phyloP scores from a whole-genome alignment of 2,329 filamentous ascomycete genomes.

The Fusarium sp. region DNA sequence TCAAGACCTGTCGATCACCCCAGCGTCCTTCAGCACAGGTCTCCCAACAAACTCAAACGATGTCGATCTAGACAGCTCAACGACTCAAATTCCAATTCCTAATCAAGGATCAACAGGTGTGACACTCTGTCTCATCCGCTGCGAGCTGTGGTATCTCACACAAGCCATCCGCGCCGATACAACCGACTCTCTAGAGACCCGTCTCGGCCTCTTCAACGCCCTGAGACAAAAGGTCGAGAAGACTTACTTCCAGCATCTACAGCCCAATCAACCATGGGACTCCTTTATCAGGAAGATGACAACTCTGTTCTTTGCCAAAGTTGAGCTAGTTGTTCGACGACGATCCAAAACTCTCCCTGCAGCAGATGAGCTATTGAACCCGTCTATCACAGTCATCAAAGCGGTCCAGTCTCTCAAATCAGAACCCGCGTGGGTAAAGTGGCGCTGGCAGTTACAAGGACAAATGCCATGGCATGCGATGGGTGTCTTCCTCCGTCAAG shows the following conservation, averaged over 20 bases:
- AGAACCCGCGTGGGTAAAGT: slow-evolving; percentile 34
- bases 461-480: slow-evolving; percentile 43
- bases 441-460: slow-evolving; percentile 46
- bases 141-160: slow-evolving; percentile 41
- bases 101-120: slow-evolving; percentile 5
- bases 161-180: slow-evolving; percentile 20
- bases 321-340: slow-evolving; percentile 36
- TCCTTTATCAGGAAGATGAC: slow-evolving; percentile 35
- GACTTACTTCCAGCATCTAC: slow-evolving; percentile 19
- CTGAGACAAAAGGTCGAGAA: slow-evolving; percentile 18
- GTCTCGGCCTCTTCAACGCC: slow-evolving; percentile 15
- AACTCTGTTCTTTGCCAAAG: slow-evolving; percentile 42
- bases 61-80: neutral
- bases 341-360: neutral
- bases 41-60: slow-evolving; percentile 56
- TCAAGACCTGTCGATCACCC: slow-evolving; percentile 32
- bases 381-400: slow-evolving; percentile 33
- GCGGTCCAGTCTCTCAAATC: slow-evolving; percentile 33
- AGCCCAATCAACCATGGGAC: slow-evolving; percentile 8
- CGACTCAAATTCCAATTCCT: neutral
- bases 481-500: slow-evolving; percentile 35
- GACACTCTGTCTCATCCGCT: slow-evolving; percentile 39
- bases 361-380: neutral
- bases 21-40: slow-evolving; percentile 51
- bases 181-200: slow-evolving; percentile 4